phyloP scores from a whole-genome alignment of 768 basidiomycete species.

The Lactifluus piperatus region DNA sequence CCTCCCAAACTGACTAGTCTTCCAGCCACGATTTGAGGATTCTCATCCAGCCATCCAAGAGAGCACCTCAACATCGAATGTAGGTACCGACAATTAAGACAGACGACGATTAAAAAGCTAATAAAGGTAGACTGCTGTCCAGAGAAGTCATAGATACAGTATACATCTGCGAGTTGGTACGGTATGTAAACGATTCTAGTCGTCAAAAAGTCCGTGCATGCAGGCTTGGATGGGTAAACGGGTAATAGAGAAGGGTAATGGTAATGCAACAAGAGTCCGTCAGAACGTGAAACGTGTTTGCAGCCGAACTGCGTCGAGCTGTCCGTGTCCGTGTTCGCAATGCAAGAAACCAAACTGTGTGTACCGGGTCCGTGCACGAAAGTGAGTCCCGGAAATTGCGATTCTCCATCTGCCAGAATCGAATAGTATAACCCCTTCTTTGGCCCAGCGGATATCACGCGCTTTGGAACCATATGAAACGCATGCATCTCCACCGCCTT shows the following conservation, averaged over 20 bases:
- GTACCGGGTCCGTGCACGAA: background rate
- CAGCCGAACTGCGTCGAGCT: slow-evolving; percentile 6
- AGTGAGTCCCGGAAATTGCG: background rate
- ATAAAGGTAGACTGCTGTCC: background rate
- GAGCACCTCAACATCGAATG: background rate
- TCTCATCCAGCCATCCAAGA: background rate
- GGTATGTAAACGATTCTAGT: slow-evolving; percentile 3
- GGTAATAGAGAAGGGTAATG: background rate
- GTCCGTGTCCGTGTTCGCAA: background rate
- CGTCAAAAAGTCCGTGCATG: slow-evolving; percentile 7
- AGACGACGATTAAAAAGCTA: background rate
- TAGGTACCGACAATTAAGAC: background rate
- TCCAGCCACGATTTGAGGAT: background rate
- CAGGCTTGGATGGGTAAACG: background rate
- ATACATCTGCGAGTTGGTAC: background rate
- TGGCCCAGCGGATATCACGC: background rate
- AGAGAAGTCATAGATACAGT: background rate
- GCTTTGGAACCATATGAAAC: background rate
- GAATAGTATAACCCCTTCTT: background rate
- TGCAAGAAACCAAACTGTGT: background rate
- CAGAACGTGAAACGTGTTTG: slow-evolving; percentile 14
- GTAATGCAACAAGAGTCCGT: background rate
- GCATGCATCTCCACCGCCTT: background rate
- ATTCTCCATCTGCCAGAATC: background rate
- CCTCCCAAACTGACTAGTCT: background rate